These are phyloP conservation scores for Septoria petroselini DNA, from an alignment of 2,329 filamentous ascomycete genomes.

Conservation along the genomic window DNA sequence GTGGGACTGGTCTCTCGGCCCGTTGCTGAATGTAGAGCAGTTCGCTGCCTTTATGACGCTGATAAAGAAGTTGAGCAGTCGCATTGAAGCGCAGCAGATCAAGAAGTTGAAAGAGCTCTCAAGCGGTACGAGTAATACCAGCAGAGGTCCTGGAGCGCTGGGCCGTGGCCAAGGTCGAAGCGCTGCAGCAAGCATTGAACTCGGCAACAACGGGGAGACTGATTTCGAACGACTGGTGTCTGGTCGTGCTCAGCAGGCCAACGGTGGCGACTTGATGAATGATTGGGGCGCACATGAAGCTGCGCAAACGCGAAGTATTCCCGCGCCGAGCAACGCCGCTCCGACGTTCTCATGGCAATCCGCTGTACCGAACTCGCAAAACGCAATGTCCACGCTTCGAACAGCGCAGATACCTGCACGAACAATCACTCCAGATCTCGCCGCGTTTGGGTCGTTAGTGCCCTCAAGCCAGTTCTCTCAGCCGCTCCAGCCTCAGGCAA, in stretches of 20 bases:
- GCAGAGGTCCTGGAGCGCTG: conserved; percentile 55
- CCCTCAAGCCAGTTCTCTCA: conserved; percentile 41
- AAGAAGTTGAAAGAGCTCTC: conserved; percentile 83
- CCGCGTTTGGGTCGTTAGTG: conserved; percentile 37
- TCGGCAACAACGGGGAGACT: conserved; percentile 58
- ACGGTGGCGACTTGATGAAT: conserved; percentile 42
- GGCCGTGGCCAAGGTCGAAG: conserved; percentile 60
- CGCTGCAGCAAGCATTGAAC: conserved; percentile 52
- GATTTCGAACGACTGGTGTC: conserved; percentile 91
- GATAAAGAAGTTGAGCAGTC: conserved; percentile 73
- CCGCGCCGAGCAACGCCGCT: conserved; percentile 25
- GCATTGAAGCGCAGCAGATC: conserved; percentile 84
- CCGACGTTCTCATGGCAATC: conserved; percentile 49
- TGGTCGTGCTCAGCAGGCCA: conserved; percentile 55
- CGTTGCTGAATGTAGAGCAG: conserved; percentile 76
- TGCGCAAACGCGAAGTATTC: conserved; percentile 9
- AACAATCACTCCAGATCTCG: conserved; percentile 40
- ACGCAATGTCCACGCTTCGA: conserved; percentile 18
- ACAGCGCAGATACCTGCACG: conserved; percentile 22
- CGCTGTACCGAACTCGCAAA: conserved; percentile 1
- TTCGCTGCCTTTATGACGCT: conserved; percentile 88
- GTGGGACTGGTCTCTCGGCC: conserved; percentile 89
- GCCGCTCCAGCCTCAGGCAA: conserved; percentile 39
- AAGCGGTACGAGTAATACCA: conserved; percentile 45
- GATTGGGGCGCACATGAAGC: conserved; percentile 41